Evolutionary conservation across 371 early-diverging fungal genomes (phyloP).

Genomic region (Syncephalastrum sp.): DNA sequence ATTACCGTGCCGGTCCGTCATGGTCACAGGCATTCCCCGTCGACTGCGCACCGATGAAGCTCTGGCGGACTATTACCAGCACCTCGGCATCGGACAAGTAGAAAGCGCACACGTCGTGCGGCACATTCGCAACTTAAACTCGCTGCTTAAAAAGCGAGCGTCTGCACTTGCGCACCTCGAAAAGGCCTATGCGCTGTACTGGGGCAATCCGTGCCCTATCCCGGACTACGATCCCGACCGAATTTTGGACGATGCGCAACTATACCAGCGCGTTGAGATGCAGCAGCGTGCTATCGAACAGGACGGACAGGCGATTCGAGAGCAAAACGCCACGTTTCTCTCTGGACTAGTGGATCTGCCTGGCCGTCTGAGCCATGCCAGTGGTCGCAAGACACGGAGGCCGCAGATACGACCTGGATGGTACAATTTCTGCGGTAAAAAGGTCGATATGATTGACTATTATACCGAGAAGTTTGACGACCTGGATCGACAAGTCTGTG

Average conservation of each 20-base stretch:
- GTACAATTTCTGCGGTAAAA: slow-evolving; percentile 32
- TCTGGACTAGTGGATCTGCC: slow-evolving; percentile 1
- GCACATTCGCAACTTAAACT: slow-evolving; percentile 37
- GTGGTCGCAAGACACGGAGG: slow-evolving; percentile 10
- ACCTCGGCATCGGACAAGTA: slow-evolving; percentile 50
- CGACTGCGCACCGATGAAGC: slow-evolving; percentile 41
- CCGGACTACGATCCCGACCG: slow-evolving; percentile 45
- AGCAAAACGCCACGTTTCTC: slow-evolving; percentile 5
- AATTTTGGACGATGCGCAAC: slow-evolving; percentile 32
- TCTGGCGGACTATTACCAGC: slow-evolving; percentile 53
- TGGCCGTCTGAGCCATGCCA: neutral
- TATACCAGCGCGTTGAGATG: slow-evolving; percentile 25
- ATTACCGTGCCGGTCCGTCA: slow-evolving; percentile 47
- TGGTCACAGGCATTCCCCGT: slow-evolving; percentile 56
- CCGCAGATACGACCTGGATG: slow-evolving; percentile 34
- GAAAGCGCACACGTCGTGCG: slow-evolving; percentile 56
- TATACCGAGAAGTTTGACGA: slow-evolving; percentile 40
- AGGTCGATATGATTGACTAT: slow-evolving; percentile 46
- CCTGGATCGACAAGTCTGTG: slow-evolving; percentile 27
- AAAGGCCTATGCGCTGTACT: slow-evolving; percentile 37
- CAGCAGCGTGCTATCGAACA: slow-evolving; percentile 3
- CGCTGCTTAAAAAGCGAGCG: slow-evolving; percentile 34
- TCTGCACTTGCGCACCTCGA: slow-evolving; percentile 36
- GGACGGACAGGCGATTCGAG: neutral
- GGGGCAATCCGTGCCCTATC: slow-evolving; percentile 49